Base-by-base conservation (phyloP, 192 early-diverging fungal genomes). In the Tieghemiomyces parasiticus region DNA sequence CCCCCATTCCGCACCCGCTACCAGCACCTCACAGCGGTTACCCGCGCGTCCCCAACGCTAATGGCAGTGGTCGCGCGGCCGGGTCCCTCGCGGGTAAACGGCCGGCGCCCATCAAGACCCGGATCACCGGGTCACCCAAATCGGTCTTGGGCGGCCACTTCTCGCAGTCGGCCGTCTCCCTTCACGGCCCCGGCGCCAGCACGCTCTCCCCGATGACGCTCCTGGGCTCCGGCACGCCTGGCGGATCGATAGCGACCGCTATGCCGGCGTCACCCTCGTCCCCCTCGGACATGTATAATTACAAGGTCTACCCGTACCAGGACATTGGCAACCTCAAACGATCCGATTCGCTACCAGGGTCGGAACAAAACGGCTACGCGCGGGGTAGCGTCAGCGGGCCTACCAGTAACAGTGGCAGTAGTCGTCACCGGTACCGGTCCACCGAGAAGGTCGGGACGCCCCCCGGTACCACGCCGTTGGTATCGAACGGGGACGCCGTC, bases 391-490 rank as follows among this genome's bases (percentile, higher is more conserved):
- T n/a, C n/a, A n/a, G n/a, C n/a, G n/a, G n/a, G n/a, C n/a, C n/a
- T n/a, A n/a, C n/a, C n/a, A n/a, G n/a, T n/a, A 30, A 16, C 1
- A 29, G 29, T 10, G 19, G 29, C 24, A 28, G 28, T 16, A 19
- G 46, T 8, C 19, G 28, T 16, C 26, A 29, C 52, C 19, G 19
- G 24, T 4, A 4, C 3, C 52, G 32, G 10, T 54, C 52, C 32
- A 54, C 32, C 20, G 52, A 54, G 1, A 54, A 54, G 4, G 19
- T 28, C 19, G 22, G 28, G 20, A 54, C 52, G 28, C 52, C 52
- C 20, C 52, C 52, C 3, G 52, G 29, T 29, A 54, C 52, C 52
- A 54, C 52, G 6, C 52, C 52, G 29, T 29, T 54, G 24, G 52
- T 31, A 12, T 29, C 24, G 29, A 54, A 19, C 20, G 52, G 52